A percentile compares a stretch with the other conserved stretches of the same genome.
phyloP scores from a whole-genome alignment of 2,329 filamentous ascomycete genomes.

The Alternaria postmessia region DNA sequence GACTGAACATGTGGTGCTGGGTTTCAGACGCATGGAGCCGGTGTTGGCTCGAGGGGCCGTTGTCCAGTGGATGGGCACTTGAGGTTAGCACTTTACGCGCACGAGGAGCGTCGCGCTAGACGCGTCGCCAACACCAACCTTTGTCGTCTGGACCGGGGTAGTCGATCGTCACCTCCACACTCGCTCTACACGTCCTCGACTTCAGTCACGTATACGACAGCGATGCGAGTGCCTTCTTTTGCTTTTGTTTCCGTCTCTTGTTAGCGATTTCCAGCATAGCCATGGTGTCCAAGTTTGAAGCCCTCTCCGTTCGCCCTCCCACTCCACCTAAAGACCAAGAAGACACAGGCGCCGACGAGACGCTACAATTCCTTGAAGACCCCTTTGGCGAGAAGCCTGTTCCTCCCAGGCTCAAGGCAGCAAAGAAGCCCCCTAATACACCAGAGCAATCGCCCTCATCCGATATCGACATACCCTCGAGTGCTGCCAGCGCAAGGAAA shows the following conservation, averaged over 20 bases:
- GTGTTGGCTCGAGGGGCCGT: slow-evolving; percentile 13
- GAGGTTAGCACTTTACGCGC: slow-evolving; percentile 27
- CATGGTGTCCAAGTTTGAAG: slow-evolving; percentile 55
- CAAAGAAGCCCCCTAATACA: slow-evolving; percentile 39
- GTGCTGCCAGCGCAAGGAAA: slow-evolving; percentile 47
- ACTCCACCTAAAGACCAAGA: slow-evolving; percentile 62
- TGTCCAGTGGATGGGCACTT: slow-evolving; percentile 16
- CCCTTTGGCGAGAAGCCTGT: slow-evolving; percentile 48
- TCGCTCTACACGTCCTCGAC: slow-evolving; percentile 9
- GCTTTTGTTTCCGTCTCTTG: slow-evolving; percentile 30
- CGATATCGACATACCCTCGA: slow-evolving; percentile 46
- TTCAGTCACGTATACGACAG: slow-evolving; percentile 20
- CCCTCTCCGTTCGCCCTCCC: slow-evolving; percentile 61
- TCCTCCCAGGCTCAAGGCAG: slow-evolving; percentile 30
- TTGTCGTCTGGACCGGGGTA: slow-evolving; percentile 17
- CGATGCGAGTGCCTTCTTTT: slow-evolving; percentile 36
- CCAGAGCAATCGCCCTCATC: slow-evolving; percentile 57
- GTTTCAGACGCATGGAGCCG: background rate
- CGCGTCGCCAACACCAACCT: slow-evolving; percentile 29
- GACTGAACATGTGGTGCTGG: background rate
- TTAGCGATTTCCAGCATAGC: slow-evolving; percentile 45
- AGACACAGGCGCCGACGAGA: slow-evolving; percentile 48
- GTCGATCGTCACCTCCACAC: slow-evolving; percentile 24
- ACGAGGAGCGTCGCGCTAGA: slow-evolving; percentile 18
- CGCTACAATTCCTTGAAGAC: slow-evolving; percentile 54